Base-by-base conservation (phyloP, 2,329 filamentous ascomycete species). In the Alternaria sp. region DNA sequence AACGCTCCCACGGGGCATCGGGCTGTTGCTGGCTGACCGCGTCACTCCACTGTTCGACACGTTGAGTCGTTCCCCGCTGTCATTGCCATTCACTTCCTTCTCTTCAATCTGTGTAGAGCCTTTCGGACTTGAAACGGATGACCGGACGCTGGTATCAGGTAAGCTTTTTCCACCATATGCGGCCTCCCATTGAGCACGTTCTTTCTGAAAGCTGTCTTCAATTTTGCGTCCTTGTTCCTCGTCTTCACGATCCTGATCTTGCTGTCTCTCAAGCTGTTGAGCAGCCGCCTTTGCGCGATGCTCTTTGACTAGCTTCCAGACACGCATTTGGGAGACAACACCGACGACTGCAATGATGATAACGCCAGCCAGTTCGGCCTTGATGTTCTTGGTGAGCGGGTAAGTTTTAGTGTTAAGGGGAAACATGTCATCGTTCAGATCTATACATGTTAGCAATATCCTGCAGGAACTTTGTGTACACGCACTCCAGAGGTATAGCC, bases 401-500 rank as follows among this genome's bases (percentile, higher is more conserved):
- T 96, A 98, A 0, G 90, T 92, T 46, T 83, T 82, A 1, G 90
- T 90, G 36, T 86, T 85, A 2, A 92, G 79, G 0, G 93, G 93
- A 70, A 98, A 98, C 0, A 93, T 80, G 40, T 72, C 83, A 40
- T 87, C 81, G 75, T 97, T 97, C 37, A 98, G 78, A 44, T 80
- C 85, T 87, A 61, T 21, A 14, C 7, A 21, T 44, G 52, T 71
- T 26, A 71, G 62, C 21, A 36, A 56, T 53, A 13, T 59, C 54
- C 60, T 52, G 46, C 26, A 11, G 45, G 28, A 21, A 56, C 1
- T 11, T 9, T 21, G 21, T 29, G 13, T 29, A 17, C 14, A 74
- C 83, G 76, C 74, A 86, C 85, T 81, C 94, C 94, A 98, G 36
- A 96, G 83, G 74, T 96, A 98, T 5, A 92, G 85, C 94, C 94